phyloP scores from a whole-genome alignment of 208 protist genomes.

The Trypanosoma grayi region DNA sequence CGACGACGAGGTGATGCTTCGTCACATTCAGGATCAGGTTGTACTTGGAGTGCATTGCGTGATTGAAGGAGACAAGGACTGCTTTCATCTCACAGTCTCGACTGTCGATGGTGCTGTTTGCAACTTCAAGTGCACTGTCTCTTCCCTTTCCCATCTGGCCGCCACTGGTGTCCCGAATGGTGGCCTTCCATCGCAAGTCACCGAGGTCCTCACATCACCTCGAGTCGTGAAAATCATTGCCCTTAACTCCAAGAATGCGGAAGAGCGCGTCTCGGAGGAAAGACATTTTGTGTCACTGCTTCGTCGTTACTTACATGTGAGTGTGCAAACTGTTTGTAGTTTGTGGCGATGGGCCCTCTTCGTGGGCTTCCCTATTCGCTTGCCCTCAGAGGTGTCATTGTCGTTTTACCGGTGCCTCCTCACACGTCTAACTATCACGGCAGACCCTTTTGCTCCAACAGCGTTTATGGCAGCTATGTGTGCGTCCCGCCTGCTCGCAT shows the following conservation, averaged over 20 bases:
- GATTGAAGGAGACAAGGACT: constrained; percentile 2
- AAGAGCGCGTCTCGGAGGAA: neutral
- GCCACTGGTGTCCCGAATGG: neutral
- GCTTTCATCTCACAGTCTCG: constrained; percentile 6
- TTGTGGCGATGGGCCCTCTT: constrained; percentile 19
- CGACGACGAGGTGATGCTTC: constrained; percentile 3
- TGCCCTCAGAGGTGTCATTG: neutral
- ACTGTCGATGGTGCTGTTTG: constrained; percentile 14
- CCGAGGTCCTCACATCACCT: constrained; percentile 10
- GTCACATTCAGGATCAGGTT: neutral
- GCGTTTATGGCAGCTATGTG: constrained; percentile 12
- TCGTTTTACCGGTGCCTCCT: constrained; percentile 9
- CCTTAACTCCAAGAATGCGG: neutral
- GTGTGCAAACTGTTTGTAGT: constrained; percentile 18
- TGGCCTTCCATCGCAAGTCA: constrained; percentile 12
- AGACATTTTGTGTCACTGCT: neutral
- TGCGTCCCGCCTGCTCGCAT: constrained; percentile 1
- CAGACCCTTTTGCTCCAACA: neutral
- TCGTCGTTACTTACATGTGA: constrained; percentile 7
- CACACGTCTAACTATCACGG: neutral
- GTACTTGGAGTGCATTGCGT: constrained; percentile 10
- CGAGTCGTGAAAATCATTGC: constrained; percentile 14
- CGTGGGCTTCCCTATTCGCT: constrained; percentile 20
- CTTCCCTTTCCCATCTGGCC: constrained; percentile 7
- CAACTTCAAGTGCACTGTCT: constrained; percentile 1